Base-by-base conservation (phyloP, 2,329 filamentous ascomycete genomes). In the Aspergillus nomiae region DNA sequence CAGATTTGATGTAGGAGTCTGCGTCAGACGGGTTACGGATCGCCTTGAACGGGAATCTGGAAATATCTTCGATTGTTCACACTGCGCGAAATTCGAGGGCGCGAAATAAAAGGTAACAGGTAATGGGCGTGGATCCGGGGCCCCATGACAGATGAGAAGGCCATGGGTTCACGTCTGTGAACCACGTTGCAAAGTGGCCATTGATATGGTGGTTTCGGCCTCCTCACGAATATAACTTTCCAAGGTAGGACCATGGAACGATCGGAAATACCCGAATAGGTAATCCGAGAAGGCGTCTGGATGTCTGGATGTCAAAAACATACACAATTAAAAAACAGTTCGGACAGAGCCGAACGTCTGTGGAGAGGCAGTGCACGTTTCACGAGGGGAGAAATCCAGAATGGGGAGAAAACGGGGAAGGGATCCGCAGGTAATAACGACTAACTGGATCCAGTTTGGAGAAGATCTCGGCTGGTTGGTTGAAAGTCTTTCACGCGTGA, bases 211-310 rank as follows among this genome's bases (percentile, higher is more conserved):
- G 30, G 45, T 7, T 28, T 24, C 45, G 45, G 21, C 14, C 14
- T 28, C 24, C 16, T 51, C 48, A 51, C 16, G 48, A 32, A 32
- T 32, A 32, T 51, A 51, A n/a, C 26, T 51, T 19, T n/a, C 26
- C 26, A 8, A 19, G 10, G 46, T 30, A 50, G 10, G 45, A 28
- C 26, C 16, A 51, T 51, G 48, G 48, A 12, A 41, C 51, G n/a
- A 14, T 12, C 56, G 56, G 61, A 28, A 63, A 50, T 21, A 36
- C 63, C 60, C 26, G 45, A 62, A 59, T 34, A 56, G 60, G 63
- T 30, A 58, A 60, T 19, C 61, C 57, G 57, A 34, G 24, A 19
- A n/a, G 43, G 5, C 10, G 45, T 41, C 51, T 30, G 43, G 24
- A 54, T 26, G n/a, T 32, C 48, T 21, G 48, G 26, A 21, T 14